A percentile compares a stretch with the other conserved stretches of the same genome.
These are phyloP conservation scores for Obelidium mucronatum DNA, from an alignment of 192 early-diverging fungal species.

Conservation along the genomic window DNA sequence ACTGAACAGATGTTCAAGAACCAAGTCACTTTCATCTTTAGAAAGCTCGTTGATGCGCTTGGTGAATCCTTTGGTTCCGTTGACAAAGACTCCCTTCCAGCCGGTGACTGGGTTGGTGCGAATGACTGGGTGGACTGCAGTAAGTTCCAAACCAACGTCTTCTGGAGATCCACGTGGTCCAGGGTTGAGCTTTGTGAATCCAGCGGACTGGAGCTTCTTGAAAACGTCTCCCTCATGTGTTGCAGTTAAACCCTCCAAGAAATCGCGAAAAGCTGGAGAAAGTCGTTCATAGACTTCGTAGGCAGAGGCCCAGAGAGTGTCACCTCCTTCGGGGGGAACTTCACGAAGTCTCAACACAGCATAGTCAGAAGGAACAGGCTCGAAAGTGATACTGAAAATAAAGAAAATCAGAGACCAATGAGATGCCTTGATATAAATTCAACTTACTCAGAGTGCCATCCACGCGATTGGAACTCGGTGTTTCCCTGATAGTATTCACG, in stretches of 20 bases:
- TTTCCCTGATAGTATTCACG: not conserved
- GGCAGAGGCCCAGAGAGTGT: conserved; percentile 64
- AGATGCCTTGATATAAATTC: not conserved
- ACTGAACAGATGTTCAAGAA: conserved; percentile 46
- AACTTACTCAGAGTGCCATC: conserved; percentile 35
- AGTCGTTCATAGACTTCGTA: conserved; percentile 69
- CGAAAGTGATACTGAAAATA: conserved; percentile 55
- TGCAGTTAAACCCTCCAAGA: conserved; percentile 68
- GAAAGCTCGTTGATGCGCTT: conserved; percentile 48
- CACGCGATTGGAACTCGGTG: not conserved
- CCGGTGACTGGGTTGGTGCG: conserved; percentile 63
- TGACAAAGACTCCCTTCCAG: conserved; percentile 54
- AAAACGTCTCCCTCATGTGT: conserved; percentile 52
- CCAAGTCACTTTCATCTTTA: conserved; percentile 48
- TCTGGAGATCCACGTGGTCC: conserved; percentile 40
- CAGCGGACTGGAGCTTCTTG: conserved; percentile 6
- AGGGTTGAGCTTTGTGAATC: conserved; percentile 6
- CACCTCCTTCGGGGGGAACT: conserved; percentile 54
- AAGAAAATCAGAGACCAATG: not conserved
- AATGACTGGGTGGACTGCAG: conserved; percentile 56
- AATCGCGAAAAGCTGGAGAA: conserved; percentile 60
- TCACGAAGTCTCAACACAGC: conserved; percentile 61
- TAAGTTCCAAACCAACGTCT: conserved; percentile 41
- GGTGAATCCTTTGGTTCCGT: conserved; percentile 40
- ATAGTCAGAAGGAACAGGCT: conserved; percentile 59